These are phyloP conservation scores for Trichophyton schoenleinii DNA, from an alignment of 2,329 filamentous ascomycete genomes.

Conservation along the genomic window DNA sequence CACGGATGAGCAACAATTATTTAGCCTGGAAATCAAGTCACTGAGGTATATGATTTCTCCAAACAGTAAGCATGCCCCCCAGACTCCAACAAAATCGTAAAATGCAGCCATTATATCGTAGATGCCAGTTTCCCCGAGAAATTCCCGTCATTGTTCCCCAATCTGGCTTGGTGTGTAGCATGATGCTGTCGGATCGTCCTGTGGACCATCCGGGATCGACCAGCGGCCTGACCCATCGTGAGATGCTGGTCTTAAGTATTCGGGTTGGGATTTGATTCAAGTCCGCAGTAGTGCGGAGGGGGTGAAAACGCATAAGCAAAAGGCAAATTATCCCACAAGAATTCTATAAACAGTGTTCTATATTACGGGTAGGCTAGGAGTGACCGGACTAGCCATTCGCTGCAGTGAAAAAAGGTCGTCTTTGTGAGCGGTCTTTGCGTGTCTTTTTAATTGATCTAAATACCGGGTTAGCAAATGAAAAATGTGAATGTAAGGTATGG, in stretches of 20 bases:
- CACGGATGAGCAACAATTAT: neutral
- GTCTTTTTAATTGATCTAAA: slow-evolving; percentile 31
- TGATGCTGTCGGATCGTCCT: neutral
- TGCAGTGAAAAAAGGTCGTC: slow-evolving; percentile 7
- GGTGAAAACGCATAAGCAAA: neutral
- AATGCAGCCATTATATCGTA: neutral
- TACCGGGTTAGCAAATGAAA: neutral
- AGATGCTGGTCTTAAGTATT: neutral
- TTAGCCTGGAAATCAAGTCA: neutral
- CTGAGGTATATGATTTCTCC: neutral
- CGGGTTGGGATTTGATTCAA: neutral
- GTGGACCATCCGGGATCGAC: neutral
- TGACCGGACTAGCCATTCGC: slow-evolving; percentile 16
- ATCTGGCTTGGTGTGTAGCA: neutral
- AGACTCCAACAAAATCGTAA: neutral
- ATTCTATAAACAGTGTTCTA: slow-evolving; percentile 9
- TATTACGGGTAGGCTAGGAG: slow-evolving; percentile 14
- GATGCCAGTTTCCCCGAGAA: neutral
- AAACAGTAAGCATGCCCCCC: neutral
- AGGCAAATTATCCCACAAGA: neutral
- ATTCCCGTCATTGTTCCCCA: neutral
- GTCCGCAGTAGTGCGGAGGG: neutral
- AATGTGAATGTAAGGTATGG: neutral
- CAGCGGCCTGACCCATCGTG: neutral
- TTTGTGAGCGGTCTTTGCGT: slow-evolving; percentile 29